Evolutionary conservation across 306 rosid genomes (phyloP), one percentile per base, ranked within the genome.

Genomic region (Comarum palustre): DNA sequence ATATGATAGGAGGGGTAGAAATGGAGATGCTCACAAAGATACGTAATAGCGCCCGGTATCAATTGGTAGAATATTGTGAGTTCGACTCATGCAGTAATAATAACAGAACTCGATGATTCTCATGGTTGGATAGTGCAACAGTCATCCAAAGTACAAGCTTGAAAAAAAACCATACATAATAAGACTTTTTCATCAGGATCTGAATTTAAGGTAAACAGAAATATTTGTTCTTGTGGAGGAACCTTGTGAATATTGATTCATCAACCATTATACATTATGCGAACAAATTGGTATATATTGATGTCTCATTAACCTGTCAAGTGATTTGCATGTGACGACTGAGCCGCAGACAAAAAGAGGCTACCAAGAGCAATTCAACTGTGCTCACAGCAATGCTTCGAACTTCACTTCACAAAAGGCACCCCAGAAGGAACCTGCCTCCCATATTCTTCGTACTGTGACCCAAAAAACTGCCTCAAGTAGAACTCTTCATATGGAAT

Each of bases 401-500:
- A 38, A 38, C 66, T 51, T 84, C 86, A 87, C 48, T 66, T 85
- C 41, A 92, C 75, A 72, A 92, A 90, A n/a, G 97, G 97, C 77
- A 93, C 88, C 65, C 98, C 98, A 8, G 97, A 90, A 63, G 59
- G 77, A 63, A 93, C 89, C 77, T 45, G 80, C 41, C 25, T 55
- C 41, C 90, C 86, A 82, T 93, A 93, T 45, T 87, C 88, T 55
- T 60, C 85, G 32, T 93, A 90, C 66, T 75, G 76, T 0, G n/a
- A 4, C 25, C 98, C 96, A 20, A 93, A 93, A 84, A 93, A 88
- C 77, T 81, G 85, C 74, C 86, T 90, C 84, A 93, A 69, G 82
- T 79, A 87, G 71, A 27, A 82, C 86, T 93, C 98, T 82, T 93
- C 98, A 69, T 89, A 93, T 1, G 97, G 96, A 82, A 93, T 79